Percentiles rank a stretch among this genome's conserved stretches.
Conservation (phyloP, 805 yeast species). For the Cyberlindnera saturnus region DNA sequence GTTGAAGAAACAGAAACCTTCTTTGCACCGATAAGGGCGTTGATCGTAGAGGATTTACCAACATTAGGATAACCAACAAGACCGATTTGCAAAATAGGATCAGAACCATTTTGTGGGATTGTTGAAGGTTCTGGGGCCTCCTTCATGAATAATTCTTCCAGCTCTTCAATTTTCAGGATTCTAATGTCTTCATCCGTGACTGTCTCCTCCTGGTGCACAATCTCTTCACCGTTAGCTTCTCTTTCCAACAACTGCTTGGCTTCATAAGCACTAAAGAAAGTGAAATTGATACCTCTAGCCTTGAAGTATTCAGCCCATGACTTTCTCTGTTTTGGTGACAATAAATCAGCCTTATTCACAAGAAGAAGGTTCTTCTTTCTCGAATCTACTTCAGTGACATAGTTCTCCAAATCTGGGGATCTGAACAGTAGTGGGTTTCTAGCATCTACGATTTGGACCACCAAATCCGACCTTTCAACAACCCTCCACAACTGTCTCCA, state of each 20-base stretch:
- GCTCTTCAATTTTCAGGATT: conserved; percentile 75
- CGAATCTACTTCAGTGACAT: conserved; percentile 73
- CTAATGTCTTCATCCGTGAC: conserved; percentile 44
- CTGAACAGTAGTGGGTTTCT: conserved; percentile 88
- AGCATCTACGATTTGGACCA: conserved; percentile 97
- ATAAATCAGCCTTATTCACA: conserved; percentile 90
- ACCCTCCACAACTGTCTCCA: conserved; percentile 99
- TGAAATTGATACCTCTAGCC: conserved; percentile 63
- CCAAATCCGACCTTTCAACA: conserved; percentile 86
- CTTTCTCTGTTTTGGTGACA: conserved; percentile 69
- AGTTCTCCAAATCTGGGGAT: conserved; percentile 78
- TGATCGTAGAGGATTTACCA: conserved; percentile 96
- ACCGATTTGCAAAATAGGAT: conserved; percentile 77
- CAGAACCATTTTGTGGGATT: conserved; percentile 51
- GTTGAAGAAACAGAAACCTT: conserved; percentile 98
- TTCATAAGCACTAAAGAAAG: conserved; percentile 86
- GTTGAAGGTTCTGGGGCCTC: conserved; percentile 70
- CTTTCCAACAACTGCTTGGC: conserved; percentile 73
- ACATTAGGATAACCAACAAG: conserved; percentile 97
- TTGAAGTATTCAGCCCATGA: conserved; percentile 85
- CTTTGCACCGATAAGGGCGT: conserved; percentile 92
- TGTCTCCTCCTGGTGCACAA: conserved; percentile 18
- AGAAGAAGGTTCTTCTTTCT: conserved; percentile 73
- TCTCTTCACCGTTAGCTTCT: conserved; percentile 38
- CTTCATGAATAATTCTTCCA: conserved; percentile 70